phyloP scores from a whole-genome alignment of 768 basidiomycete genomes.

The Lactarius hengduanensis region DNA sequence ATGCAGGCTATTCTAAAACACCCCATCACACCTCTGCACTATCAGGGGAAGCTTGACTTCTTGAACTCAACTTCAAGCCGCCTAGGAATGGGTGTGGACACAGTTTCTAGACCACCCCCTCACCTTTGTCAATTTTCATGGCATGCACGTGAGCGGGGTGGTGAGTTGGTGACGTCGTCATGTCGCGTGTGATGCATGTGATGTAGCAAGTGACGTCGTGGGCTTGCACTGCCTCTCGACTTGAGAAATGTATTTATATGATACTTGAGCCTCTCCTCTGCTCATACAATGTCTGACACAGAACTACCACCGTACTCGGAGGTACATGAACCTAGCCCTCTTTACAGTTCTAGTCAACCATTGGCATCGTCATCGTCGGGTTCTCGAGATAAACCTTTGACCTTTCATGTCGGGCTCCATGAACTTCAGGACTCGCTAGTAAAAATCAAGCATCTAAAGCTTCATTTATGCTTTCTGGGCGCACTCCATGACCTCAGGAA shows the following conservation, averaged over 20 bases:
- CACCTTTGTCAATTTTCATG: no score
- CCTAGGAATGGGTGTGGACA: no score
- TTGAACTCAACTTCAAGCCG: no score
- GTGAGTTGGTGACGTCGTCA: no score
- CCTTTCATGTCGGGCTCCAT: slow-evolving; percentile 18
- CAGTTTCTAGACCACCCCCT: no score
- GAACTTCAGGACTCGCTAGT: slow-evolving; percentile 18
- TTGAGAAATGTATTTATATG: not conserved
- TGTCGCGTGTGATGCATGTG: no score
- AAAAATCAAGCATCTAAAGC: slow-evolving; percentile 9
- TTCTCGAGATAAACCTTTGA: not conserved
- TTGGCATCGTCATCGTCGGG: slow-evolving; percentile 16
- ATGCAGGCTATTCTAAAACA: no score
- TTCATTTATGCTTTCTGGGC: slow-evolving; percentile 18
- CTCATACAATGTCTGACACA: slow-evolving; percentile 4
- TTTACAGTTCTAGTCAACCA: not conserved
- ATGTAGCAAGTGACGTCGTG: no score
- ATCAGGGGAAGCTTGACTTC: no score
- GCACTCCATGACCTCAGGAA: slow-evolving; percentile 18
- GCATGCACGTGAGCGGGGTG: no score
- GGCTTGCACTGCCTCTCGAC: not conserved
- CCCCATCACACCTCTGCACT: no score
- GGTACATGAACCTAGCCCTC: slow-evolving; percentile 1
- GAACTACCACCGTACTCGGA: slow-evolving; percentile 17
- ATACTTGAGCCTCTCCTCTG: not conserved